Conservation (phyloP, 192 early-diverging fungal species). For the Linnemannia elongata region DNA sequence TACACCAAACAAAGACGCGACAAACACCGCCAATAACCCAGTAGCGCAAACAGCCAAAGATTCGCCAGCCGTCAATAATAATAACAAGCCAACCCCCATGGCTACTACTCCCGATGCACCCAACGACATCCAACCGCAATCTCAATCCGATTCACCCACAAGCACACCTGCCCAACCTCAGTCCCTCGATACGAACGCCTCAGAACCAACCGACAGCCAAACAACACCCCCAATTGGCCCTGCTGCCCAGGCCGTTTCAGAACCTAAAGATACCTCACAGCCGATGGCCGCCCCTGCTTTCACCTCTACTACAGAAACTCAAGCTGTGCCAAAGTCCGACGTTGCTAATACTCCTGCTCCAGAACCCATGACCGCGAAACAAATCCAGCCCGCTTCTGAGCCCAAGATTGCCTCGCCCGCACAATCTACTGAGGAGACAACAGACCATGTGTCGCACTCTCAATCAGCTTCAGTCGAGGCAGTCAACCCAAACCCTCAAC, state of each 20-base stretch:
- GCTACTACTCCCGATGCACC: not conserved
- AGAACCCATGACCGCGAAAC: not conserved
- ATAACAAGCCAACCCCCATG: not conserved
- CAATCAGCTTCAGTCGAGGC: not conserved
- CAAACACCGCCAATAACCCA: not conserved
- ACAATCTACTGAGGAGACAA: not conserved
- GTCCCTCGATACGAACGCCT: not conserved
- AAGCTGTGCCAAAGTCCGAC: not conserved
- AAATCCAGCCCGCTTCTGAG: not conserved
- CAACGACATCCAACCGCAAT: not conserved
- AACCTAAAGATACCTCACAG: not conserved
- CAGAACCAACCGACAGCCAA: not conserved
- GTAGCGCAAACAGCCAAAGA: not conserved
- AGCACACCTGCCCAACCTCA: not conserved
- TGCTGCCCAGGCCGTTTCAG: not conserved
- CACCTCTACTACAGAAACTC: not conserved
- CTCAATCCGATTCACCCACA: not conserved
- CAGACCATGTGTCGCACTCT: not conserved
- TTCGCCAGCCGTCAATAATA: not conserved
- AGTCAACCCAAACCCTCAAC: not conserved
- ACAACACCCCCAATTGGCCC: not conserved
- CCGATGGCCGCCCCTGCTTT: not conserved
- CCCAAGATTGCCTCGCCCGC: not conserved
- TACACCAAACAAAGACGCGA: too few species aligned
- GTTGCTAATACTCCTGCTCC: not conserved